Evolutionary conservation across 2,329 filamentous ascomycete genomes (phyloP), one percentile per base, ranked within the genome.

Genomic region (Cladorrhinum sp.): DNA sequence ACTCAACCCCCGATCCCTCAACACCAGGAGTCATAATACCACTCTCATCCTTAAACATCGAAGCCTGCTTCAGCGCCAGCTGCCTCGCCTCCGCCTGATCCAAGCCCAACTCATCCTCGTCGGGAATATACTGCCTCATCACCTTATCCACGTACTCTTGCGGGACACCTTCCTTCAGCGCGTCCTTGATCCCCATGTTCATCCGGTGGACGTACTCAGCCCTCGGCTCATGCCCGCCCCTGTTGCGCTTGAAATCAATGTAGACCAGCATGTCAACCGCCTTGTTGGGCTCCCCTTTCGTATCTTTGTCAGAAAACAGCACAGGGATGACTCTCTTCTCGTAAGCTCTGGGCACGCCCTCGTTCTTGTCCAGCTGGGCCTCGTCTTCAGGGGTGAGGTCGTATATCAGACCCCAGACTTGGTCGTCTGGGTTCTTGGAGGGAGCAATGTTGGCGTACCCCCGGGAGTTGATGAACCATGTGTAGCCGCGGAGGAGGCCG

Each of bases 361-460:
- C 87, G 65, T 80, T 83, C 0, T 58, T 53, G 67, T 88, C 86
- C 0, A 88, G 76, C 0, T 58, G 62, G 1, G 63, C 68, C 70
- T 87, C 84, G 66, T 88, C 85, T 1, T 66, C 55, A 0, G 73
- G 66, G 4, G 77, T 71, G 0, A 88, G 74, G 5, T 74, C 72
- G 69, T 87, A 88, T 18, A 87, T 72, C 1, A 87, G 70, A 3
- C 85, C 85, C 71, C 82, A 85, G 36, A 86, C 81, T 57, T 81
- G 78, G 25, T 74, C 67, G 2, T 64, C 64, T 18, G 59, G 50
- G 4, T 62, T 22, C 50, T 27, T 54, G 4, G 23, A 25, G n/a
- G 49, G 60, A 24, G 85, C 79, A n/a, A 91, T 76, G 69, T 90
- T 91, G 41, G 88, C 88, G 70, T 86, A 90, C 13, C 87, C 87